Evolutionary conservation across 257 asterid species (phyloP).

Genomic region (Fraxinus pennsylvanica): DNA sequence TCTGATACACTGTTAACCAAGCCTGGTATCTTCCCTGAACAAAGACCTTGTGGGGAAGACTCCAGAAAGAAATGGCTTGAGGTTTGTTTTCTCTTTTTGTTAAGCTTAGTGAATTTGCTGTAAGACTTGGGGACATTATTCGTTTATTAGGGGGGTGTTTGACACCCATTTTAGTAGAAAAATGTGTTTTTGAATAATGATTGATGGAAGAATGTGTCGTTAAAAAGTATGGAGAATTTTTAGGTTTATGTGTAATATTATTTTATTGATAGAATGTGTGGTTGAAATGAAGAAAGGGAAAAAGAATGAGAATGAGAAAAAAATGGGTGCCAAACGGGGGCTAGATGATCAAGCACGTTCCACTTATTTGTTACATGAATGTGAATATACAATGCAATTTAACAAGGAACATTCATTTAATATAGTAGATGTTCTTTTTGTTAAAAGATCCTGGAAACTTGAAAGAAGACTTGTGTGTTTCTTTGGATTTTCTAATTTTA

Average conservation of each 20-base stretch:
- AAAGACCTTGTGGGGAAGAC: slow-evolving; percentile 92
- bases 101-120: slow-evolving; percentile 24
- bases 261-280: too few relatives aligned
- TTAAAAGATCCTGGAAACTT: not conserved
- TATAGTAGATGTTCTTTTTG: not conserved
- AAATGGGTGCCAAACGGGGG: too few relatives aligned
- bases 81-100: slow-evolving; percentile 47
- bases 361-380: not conserved
- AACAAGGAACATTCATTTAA: not conserved
- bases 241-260: too few relatives aligned
- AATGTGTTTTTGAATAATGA: too few relatives aligned
- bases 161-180: too few relatives aligned
- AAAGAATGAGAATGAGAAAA: too few relatives aligned
- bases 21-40: slow-evolving; percentile 84
- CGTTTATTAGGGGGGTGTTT: too few relatives aligned
- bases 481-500: not conserved
- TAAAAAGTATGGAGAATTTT: too few relatives aligned
- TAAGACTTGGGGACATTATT: not conserved
- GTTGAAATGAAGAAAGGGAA: too few relatives aligned
- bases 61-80: slow-evolving; percentile 95
- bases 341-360: slow-evolving; percentile 3
- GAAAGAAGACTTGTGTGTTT: not conserved
- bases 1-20: slow-evolving; percentile 74
- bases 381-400: not conserved
- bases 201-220: too few relatives aligned